These are phyloP conservation scores for Pseudoperonospora humuli DNA, from an alignment of 352 stramenopile genomes.

Conservation along the genomic window DNA sequence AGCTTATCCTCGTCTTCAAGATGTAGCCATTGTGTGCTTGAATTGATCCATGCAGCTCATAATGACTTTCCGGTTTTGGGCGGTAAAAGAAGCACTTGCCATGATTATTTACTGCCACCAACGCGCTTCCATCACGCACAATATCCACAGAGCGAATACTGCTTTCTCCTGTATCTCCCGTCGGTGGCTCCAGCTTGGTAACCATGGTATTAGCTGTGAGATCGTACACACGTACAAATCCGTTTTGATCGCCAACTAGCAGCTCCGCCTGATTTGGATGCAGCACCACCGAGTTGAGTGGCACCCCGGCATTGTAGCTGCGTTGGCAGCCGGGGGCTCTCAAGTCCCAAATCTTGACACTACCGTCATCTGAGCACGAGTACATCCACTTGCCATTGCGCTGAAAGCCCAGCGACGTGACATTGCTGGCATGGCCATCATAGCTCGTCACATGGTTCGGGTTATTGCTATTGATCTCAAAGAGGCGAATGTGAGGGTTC, in stretches of 20 bases:
- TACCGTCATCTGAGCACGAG: conserved; percentile 95
- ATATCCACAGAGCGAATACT: conserved; percentile 91
- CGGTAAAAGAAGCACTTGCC: conserved; percentile 93
- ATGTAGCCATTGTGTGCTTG: conserved; percentile 89
- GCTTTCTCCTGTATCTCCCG: conserved; percentile 39
- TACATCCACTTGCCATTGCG: conserved; percentile 97
- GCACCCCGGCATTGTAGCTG: conserved; percentile 81
- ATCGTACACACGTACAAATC: conserved; percentile 89
- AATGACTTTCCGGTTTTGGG: conserved; percentile 51
- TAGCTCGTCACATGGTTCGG: conserved; percentile 93
- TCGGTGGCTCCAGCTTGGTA: conserved; percentile 55
- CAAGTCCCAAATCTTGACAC: conserved; percentile 93
- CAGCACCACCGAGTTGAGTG: conserved; percentile 93
- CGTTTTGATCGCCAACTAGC: conserved; percentile 89
- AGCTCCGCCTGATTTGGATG: conserved; percentile 92
- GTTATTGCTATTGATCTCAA: conserved; percentile 96
- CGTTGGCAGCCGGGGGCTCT: conserved; percentile 76
- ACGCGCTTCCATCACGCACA: conserved; percentile 84
- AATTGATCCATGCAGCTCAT: conserved; percentile 57
- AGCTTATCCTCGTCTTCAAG: conserved; percentile 86
- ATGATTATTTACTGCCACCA: conserved; percentile 92
- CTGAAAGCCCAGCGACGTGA: conserved; percentile 97
- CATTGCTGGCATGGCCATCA: conserved; percentile 93
- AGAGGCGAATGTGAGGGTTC: conserved; percentile 96
- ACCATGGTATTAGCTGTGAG: conserved; percentile 71